These are phyloP conservation scores for Leucoagaricus sp. DNA, from an alignment of 1,284 basidiomycete species.

Conservation along the genomic window DNA sequence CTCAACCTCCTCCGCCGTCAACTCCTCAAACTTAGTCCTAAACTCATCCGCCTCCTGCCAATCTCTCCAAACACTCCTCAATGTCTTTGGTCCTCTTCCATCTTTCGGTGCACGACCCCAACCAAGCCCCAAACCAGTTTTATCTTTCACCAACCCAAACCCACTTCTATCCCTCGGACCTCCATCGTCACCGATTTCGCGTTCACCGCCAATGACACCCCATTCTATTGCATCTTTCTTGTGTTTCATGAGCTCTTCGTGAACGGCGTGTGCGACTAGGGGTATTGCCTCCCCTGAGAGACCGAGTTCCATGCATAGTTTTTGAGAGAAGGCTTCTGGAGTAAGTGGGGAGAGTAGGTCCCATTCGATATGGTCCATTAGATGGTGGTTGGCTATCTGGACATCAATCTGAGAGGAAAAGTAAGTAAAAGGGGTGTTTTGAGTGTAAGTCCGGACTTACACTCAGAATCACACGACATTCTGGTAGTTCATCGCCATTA, in stretches of 20 bases:
- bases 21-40: slow-evolving; percentile 84
- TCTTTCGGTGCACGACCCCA: slow-evolving; percentile 71
- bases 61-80: slow-evolving; percentile 92
- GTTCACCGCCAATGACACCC: slow-evolving; percentile 76
- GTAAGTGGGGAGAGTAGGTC: slow-evolving; percentile 92
- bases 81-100: slow-evolving; percentile 76
- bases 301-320: slow-evolving; percentile 86
- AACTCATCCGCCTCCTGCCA: slow-evolving; percentile 94
- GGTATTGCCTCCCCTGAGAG: slow-evolving; percentile 87
- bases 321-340: slow-evolving; percentile 82
- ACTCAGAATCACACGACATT: slow-evolving; percentile 89
- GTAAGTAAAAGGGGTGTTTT: neutral
- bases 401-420: slow-evolving; percentile 82
- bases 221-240: slow-evolving; percentile 94
- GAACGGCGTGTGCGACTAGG: slow-evolving; percentile 89
- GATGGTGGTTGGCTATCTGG: slow-evolving; percentile 90
- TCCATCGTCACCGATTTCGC: slow-evolving; percentile 36
- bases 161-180: slow-evolving; percentile 48
- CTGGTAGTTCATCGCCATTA: slow-evolving; percentile 66
- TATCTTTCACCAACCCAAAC: slow-evolving; percentile 65
- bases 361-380: slow-evolving; percentile 98
- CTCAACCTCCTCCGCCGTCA: slow-evolving; percentile 91
- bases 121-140: slow-evolving; percentile 73
- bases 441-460: slow-evolving; percentile 51
- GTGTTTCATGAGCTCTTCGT: slow-evolving; percentile 94